These are phyloP conservation scores for Metschnikowia arizonensis DNA, from an alignment of 805 yeast species.

Conservation along the genomic window DNA sequence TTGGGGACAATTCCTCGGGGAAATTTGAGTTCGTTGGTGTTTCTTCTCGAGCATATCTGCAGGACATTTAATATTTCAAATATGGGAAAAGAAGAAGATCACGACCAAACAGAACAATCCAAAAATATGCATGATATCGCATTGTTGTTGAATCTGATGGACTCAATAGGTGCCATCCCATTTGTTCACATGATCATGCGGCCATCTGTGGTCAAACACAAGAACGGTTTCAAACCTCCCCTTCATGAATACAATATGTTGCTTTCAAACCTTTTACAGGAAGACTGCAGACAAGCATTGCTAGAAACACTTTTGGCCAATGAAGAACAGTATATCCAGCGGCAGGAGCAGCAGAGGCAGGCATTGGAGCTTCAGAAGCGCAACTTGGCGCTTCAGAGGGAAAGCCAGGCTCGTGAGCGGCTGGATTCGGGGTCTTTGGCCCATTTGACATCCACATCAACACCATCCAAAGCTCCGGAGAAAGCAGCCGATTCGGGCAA, in stretches of 20 bases:
- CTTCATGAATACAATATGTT: constrained; percentile 24
- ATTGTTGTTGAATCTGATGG: constrained; percentile 31
- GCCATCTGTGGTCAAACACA: constrained; percentile 35
- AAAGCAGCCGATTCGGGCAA: neutral
- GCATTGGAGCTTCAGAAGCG: constrained; percentile 4
- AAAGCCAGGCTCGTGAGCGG: neutral
- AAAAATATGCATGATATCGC: constrained; percentile 5
- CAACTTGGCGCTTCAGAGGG: constrained; percentile 2
- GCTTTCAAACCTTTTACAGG: constrained; percentile 26
- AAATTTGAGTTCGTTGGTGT: constrained; percentile 35
- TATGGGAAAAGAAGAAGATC: neutral
- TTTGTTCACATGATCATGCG: constrained; percentile 39
- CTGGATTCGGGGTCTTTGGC: neutral
- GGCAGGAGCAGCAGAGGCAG: constrained; percentile 30
- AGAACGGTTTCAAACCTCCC: constrained; percentile 40
- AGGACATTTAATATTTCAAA: constrained; percentile 14
- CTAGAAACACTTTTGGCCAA: constrained; percentile 6
- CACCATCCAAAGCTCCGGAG: neutral
- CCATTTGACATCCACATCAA: neutral
- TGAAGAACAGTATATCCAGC: constrained; percentile 15
- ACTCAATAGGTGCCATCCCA: constrained; percentile 35
- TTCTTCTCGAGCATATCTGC: constrained; percentile 33
- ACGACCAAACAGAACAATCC: neutral
- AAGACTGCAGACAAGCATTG: constrained; percentile 19
- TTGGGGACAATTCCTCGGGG: constrained; percentile 37